These are phyloP conservation scores for Trifolium pratense DNA, from an alignment of 306 rosid genomes.

Conservation along the genomic window DNA sequence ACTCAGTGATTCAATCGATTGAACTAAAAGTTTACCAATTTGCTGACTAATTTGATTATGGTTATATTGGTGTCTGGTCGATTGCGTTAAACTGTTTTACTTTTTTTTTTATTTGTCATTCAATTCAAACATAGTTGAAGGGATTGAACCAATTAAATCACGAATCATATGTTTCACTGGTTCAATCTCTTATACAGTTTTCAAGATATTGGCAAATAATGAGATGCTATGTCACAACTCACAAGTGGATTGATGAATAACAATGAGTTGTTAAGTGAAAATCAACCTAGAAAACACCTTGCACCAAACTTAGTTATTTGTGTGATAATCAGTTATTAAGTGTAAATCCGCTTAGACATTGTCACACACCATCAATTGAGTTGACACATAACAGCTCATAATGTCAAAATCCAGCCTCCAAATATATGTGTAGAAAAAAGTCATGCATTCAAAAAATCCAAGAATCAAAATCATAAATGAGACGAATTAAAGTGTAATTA, in stretches of 20 bases:
- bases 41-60: too few relatives aligned
- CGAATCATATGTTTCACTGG: background rate
- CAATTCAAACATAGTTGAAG: rapidly evolving
- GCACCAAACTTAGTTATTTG: background rate
- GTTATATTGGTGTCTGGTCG: too few relatives aligned
- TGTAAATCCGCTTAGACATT: too few relatives aligned
- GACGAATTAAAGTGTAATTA: background rate
- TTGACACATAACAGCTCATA: background rate
- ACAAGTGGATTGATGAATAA: background rate
- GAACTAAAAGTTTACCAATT: too few relatives aligned
- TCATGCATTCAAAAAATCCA: too few relatives aligned
- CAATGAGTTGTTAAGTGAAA: background rate
- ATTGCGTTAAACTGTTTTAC: too few relatives aligned
- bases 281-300: background rate
- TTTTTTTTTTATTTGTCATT: too few relatives aligned
- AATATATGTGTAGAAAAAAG: too few relatives aligned
- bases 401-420: background rate
- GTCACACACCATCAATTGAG: background rate
- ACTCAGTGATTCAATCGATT: too few relatives aligned
- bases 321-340: too few relatives aligned
- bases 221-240: too few relatives aligned
- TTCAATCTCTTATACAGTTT: background rate
- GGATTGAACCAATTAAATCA: background rate
- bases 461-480: background rate
- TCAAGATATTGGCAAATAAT: background rate